These are phyloP conservation scores for Lepidium aucheri DNA, from an alignment of 345 rosid genomes.

Conservation along the genomic window DNA sequence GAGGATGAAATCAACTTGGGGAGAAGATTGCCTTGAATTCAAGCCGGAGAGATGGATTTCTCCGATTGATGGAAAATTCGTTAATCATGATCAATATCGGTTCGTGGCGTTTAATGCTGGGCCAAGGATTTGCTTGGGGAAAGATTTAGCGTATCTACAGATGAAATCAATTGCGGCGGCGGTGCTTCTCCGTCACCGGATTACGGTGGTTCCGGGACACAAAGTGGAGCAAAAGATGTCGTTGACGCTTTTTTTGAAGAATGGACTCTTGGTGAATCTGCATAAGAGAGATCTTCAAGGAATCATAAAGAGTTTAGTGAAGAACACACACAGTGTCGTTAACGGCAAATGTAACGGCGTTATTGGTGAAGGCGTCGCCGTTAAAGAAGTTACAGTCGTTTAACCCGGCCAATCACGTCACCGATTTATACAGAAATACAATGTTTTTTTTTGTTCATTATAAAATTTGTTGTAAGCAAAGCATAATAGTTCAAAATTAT, in stretches of 20 bases:
- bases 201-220: conserved; percentile 61
- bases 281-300: conserved; percentile 45
- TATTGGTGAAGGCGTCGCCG: conserved; percentile 18
- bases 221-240: conserved; percentile 98
- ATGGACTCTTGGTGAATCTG: conserved; percentile 66
- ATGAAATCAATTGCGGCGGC: conserved; percentile 93
- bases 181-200: conserved; percentile 55
- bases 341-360: conserved; percentile 20
- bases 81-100: conserved; percentile 53
- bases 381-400: neutral
- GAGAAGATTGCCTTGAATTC: conserved; percentile 75
- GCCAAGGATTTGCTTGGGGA: conserved; percentile 81
- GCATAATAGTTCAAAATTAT: neutral
- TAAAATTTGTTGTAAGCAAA: neutral
- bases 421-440: neutral
- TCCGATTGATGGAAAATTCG: conserved; percentile 37
- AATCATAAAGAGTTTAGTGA: conserved; percentile 22
- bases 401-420: neutral
- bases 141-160: conserved; percentile 76
- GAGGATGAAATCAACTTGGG: conserved; percentile 81
- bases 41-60: conserved; percentile 88
- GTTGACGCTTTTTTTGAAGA: conserved; percentile 78
- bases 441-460: neutral
- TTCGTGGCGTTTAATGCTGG: conserved; percentile 95
- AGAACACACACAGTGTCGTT: neutral